phyloP scores from a whole-genome alignment of 2,329 filamentous ascomycete genomes.

The Penicillium sp. region DNA sequence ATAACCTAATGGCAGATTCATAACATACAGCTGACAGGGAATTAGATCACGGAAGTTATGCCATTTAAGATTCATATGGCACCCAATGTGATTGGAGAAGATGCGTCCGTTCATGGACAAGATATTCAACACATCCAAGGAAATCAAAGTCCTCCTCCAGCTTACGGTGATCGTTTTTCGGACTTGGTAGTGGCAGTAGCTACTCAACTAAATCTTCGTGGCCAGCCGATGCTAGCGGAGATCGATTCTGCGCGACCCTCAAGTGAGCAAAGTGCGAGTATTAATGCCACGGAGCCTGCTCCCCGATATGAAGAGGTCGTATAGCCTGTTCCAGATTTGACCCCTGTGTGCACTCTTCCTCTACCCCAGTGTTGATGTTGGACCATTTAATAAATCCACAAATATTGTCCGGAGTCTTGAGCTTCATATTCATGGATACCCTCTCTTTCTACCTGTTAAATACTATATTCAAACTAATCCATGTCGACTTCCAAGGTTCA shows the following conservation, averaged over 20 bases:
- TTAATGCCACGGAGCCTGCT: not conserved
- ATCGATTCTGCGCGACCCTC: not conserved
- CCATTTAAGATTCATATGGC: slow-evolving; percentile 7
- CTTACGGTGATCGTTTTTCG: not conserved
- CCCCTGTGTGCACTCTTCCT: not conserved
- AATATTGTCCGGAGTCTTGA: too few species aligned
- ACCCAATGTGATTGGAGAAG: not conserved
- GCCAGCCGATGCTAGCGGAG: not conserved
- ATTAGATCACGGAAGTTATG: not conserved
- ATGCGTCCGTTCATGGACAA: not conserved
- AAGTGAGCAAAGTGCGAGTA: not conserved
- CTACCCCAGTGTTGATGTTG: not conserved
- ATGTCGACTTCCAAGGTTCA: not conserved
- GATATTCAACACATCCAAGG: not conserved
- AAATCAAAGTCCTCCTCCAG: not conserved
- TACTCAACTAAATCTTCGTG: not conserved
- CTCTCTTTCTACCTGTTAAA: not conserved
- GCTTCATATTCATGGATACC: not conserved
- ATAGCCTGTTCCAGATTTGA: not conserved
- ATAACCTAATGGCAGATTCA: fast-evolving
- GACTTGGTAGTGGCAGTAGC: not conserved
- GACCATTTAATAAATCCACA: not conserved
- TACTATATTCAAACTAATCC: not conserved
- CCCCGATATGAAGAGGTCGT: not conserved
- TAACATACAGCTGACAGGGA: not conserved